Percentiles rank a stretch among this genome's conserved stretches.
Evolutionary conservation across 108 stramenopile species (phyloP).

Genomic region (Pseudonitzschia pungens): DNA sequence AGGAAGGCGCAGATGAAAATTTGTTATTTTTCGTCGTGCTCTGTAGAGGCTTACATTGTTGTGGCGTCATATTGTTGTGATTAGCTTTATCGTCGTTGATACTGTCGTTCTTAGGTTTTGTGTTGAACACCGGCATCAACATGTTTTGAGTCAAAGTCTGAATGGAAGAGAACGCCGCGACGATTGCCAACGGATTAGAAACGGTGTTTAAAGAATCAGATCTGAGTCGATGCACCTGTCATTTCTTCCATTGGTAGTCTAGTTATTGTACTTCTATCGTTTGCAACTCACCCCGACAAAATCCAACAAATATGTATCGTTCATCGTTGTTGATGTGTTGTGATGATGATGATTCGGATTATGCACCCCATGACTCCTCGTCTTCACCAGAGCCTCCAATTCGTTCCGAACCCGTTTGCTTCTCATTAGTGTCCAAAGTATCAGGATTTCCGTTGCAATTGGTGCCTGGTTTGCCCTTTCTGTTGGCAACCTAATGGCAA

Average conservation of each 20-base stretch:
- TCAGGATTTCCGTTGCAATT: too few species aligned
- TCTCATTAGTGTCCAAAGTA: too few species aligned
- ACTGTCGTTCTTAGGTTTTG: not conserved
- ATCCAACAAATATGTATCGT: not conserved
- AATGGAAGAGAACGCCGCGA: not conserved
- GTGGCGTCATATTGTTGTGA: not conserved
- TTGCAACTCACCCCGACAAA: not conserved
- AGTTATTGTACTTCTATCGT: too few species aligned
- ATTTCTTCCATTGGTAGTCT: too few species aligned
- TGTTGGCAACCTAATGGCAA: too few species aligned
- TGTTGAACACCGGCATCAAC: not conserved
- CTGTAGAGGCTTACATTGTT: not conserved
- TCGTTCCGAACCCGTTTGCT: too few species aligned
- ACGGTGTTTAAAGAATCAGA: not conserved
- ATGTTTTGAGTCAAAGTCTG: not conserved
- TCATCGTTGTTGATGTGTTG: not conserved
- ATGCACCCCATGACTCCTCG: too few species aligned
- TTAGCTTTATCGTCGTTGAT: not conserved
- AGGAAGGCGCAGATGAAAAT: too few species aligned
- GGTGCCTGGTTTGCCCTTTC: too few species aligned
- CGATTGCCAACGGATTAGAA: not conserved
- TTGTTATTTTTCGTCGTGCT: not conserved
- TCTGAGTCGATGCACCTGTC: not conserved
- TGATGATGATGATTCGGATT: too few species aligned
- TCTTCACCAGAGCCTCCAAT: too few species aligned